Conservation (phyloP, 352 stramenopile genomes). For the Pythium volutum region DNA sequence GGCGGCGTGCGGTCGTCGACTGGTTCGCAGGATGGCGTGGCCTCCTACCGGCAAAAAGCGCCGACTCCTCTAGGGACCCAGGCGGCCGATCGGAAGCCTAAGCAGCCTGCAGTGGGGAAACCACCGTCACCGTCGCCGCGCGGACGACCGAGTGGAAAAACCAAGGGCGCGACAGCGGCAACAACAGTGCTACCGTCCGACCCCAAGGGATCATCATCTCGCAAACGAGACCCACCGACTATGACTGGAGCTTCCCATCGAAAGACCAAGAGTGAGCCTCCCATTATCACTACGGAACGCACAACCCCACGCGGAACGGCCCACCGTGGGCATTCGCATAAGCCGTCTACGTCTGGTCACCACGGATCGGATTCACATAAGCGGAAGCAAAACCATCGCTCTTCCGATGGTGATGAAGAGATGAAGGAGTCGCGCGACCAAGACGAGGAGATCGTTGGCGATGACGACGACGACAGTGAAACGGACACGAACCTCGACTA, state of each 20-base stretch:
- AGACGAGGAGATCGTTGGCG: conserved; percentile 24
- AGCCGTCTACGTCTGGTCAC: neutral
- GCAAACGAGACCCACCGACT: conserved; percentile 12
- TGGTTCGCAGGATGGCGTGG: neutral
- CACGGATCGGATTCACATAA: neutral
- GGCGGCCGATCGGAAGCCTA: conserved; percentile 8
- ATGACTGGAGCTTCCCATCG: neutral
- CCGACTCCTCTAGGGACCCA: conserved; percentile 10
- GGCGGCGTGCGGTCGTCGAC: too few species aligned
- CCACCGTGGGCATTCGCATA: conserved; percentile 8
- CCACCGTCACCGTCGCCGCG: conserved; percentile 17
- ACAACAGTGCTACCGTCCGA: neutral
- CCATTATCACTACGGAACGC: neutral
- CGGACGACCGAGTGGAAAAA: conserved; percentile 6
- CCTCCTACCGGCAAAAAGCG: conserved; percentile 20
- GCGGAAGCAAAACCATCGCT: neutral
- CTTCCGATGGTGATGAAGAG: conserved; percentile 11
- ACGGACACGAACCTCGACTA: conserved; percentile 82
- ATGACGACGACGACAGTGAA: conserved; percentile 42
- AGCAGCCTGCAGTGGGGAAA: neutral
- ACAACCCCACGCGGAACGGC: conserved; percentile 5
- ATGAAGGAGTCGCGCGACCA: conserved; percentile 5
- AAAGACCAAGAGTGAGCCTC: conserved; percentile 15
- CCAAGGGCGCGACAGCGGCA: neutral
- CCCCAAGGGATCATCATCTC: conserved; percentile 7